Evolutionary conservation across 257 asterid species (phyloP).

Genomic region (Solanum raphanifolium): DNA sequence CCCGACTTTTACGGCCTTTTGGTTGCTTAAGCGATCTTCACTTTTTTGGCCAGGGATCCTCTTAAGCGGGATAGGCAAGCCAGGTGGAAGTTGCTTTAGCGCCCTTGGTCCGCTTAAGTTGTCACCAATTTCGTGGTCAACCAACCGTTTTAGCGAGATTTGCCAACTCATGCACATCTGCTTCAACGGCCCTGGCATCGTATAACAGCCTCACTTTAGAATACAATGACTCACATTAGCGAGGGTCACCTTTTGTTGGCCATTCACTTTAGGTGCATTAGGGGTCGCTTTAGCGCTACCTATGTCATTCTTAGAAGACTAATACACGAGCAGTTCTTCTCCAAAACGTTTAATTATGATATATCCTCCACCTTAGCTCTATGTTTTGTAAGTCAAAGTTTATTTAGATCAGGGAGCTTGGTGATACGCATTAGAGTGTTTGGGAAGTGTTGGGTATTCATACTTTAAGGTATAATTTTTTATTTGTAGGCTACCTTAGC

Average conservation of each 20-base stretch:
- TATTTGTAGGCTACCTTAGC: too few species aligned
- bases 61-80: not conserved
- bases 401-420: too few species aligned
- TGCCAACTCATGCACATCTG: not conserved
- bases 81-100: not conserved
- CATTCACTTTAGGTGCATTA: not conserved
- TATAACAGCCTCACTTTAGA: not conserved
- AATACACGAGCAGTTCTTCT: too few species aligned
- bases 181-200: not conserved
- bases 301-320: too few species aligned
- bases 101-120: not conserved
- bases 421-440: too few species aligned
- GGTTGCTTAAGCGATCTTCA: not conserved
- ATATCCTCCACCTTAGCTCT: too few species aligned
- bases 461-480: too few species aligned
- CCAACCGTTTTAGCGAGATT: not conserved
- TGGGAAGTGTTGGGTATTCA: too few species aligned
- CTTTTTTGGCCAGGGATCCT: not conserved
- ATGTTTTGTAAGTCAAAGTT: too few species aligned
- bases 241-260: not conserved
- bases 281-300: not conserved
- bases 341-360: too few species aligned
- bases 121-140: not conserved
- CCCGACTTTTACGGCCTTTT: not conserved
- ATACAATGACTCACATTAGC: not conserved